These are phyloP conservation scores for Neocucurbitaria cava DNA, from an alignment of 2,329 filamentous ascomycete species.

Conservation along the genomic window DNA sequence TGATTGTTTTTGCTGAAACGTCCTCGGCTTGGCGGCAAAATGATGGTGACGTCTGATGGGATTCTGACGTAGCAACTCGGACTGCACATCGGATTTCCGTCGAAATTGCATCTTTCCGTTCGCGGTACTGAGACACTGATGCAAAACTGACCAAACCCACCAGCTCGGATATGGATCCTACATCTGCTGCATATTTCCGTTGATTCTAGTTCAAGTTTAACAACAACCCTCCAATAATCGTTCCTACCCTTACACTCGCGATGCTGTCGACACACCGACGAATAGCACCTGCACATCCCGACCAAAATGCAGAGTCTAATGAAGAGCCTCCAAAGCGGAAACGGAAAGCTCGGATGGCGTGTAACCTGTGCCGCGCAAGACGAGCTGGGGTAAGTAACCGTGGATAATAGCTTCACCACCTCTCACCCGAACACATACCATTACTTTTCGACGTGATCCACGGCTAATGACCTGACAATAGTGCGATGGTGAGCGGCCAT, in stretches of 20 bases:
- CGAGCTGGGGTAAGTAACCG: constrained; percentile 7
- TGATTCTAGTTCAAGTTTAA: neutral
- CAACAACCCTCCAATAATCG: neutral
- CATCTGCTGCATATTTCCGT: neutral
- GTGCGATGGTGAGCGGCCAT: constrained; percentile 8
- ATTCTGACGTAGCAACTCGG: neutral
- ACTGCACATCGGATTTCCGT: neutral
- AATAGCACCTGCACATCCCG: constrained; percentile 9
- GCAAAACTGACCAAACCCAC: neutral
- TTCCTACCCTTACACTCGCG: neutral
- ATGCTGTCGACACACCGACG: constrained; percentile 8
- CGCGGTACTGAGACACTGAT: neutral
- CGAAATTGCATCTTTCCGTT: neutral
- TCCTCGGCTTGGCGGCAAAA: neutral
- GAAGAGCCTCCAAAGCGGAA: constrained; percentile 6
- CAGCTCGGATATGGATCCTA: neutral
- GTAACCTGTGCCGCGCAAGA: constrained; percentile 11
- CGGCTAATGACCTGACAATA: constrained; percentile 2
- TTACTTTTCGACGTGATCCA: too few species aligned
- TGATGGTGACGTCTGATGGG: neutral
- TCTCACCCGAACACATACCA: too few species aligned
- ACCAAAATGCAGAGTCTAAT: neutral
- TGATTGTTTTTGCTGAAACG: neutral
- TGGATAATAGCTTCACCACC: neutral
- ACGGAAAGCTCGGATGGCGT: constrained; percentile 13